These are phyloP conservation scores for Hypoxylon intermedium DNA, from an alignment of 495 filamentous ascomycete species.

Conservation along the genomic window DNA sequence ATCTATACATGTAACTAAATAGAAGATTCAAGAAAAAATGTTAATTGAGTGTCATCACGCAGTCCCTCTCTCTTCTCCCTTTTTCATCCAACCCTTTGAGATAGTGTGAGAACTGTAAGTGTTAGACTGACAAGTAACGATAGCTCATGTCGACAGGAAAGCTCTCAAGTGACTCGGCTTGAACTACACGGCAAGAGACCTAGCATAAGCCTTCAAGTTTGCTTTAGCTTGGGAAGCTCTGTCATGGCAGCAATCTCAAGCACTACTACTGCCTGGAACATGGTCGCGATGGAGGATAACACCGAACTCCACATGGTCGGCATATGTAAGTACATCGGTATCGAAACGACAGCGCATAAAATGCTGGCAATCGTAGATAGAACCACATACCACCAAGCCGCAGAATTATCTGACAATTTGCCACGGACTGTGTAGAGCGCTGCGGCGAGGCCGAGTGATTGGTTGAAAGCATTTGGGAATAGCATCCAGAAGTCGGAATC, in stretches of 20 bases:
- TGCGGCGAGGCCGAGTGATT: conserved; percentile 1
- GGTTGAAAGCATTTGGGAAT: neutral
- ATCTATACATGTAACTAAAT: too few species aligned
- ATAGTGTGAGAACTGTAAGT: too few species aligned
- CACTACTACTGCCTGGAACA: neutral
- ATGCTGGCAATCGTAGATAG: conserved; percentile 4
- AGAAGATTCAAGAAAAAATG: too few species aligned
- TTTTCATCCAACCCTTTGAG: neutral
- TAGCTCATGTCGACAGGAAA: too few species aligned
- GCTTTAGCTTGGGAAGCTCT: conserved; percentile 7
- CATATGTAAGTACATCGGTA: conserved; percentile 5
- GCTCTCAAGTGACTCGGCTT: too few species aligned
- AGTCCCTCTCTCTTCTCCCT: neutral
- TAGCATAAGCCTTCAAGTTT: neutral
- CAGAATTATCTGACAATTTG: neutral
- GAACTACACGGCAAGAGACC: neutral
- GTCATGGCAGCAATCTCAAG: conserved; percentile 8
- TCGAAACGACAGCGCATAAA: neutral
- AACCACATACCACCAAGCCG: conserved; percentile 11
- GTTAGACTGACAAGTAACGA: too few species aligned
- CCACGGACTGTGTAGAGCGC: neutral
- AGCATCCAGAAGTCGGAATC: conserved; percentile 15
- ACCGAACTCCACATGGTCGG: conserved; percentile 17
- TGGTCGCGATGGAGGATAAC: neutral
- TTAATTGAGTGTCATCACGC: too few species aligned